Conservation (phyloP, 2,329 filamentous ascomycete genomes). For the Rhinocladiella mackenziei region DNA sequence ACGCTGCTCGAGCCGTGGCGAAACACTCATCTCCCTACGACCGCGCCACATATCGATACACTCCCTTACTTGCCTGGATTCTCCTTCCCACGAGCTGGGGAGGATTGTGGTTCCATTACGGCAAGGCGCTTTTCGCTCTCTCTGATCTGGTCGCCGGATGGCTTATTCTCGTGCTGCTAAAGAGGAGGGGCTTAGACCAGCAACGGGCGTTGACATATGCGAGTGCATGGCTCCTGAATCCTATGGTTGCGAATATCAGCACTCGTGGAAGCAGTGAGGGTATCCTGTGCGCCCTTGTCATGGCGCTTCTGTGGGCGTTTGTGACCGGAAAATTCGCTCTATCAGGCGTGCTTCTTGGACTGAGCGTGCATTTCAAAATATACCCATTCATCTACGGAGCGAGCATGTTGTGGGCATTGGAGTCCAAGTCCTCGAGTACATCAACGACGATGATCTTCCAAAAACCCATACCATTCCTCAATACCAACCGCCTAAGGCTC, state of each 20-base stretch:
- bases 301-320: slow-evolving; percentile 78
- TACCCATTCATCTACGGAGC: slow-evolving; percentile 95
- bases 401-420: slow-evolving; percentile 43
- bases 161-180: slow-evolving; percentile 61
- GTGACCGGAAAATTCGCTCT: slow-evolving; percentile 58
- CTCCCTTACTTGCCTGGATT: slow-evolving; percentile 86
- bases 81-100: slow-evolving; percentile 72
- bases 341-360: slow-evolving; percentile 71
- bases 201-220: slow-evolving; percentile 68
- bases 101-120: slow-evolving; percentile 68
- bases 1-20: slow-evolving; percentile 75
- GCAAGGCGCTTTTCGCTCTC: slow-evolving; percentile 79
- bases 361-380: slow-evolving; percentile 95
- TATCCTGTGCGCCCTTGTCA: slow-evolving; percentile 76
- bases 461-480: slow-evolving; percentile 36
- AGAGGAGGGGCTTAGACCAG: slow-evolving; percentile 45
- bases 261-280: slow-evolving; percentile 93
- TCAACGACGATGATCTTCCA: slow-evolving; percentile 21
- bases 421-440: slow-evolving; percentile 7
- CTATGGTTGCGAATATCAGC: slow-evolving; percentile 96
- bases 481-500: slow-evolving; percentile 37
- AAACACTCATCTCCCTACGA: slow-evolving; percentile 72
- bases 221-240: slow-evolving; percentile 89
- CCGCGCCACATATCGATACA: slow-evolving; percentile 94
- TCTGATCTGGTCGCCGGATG: slow-evolving; percentile 83